Percentiles rank a stretch among this genome's conserved stretches.
Conservation (phyloP, 1,284 basidiomycete species). For the Abortiporus biennis region DNA sequence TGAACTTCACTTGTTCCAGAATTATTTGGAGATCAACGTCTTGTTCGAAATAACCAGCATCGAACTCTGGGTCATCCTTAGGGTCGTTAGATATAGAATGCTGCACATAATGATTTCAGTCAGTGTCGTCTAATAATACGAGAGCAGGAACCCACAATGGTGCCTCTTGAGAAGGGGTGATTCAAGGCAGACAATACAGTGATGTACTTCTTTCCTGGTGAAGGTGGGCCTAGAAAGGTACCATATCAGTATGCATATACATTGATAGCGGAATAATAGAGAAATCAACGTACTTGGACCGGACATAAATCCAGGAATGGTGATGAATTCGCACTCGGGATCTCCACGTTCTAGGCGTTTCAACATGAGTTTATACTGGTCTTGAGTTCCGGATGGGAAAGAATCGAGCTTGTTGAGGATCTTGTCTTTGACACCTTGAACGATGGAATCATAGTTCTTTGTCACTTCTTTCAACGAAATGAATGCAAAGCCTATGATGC, state of each 20-base stretch:
- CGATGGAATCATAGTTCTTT: constrained; percentile 12
- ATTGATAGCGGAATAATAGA: not conserved
- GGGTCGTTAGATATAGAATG: constrained; percentile 36
- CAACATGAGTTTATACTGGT: constrained; percentile 26
- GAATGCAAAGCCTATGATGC: constrained; percentile 17
- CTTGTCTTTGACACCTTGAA: constrained; percentile 13
- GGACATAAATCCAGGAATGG: constrained; percentile 16
- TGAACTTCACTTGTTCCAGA: constrained; percentile 44
- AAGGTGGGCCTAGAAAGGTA: constrained; percentile 14
- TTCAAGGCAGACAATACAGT: constrained; percentile 24
- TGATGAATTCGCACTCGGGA: constrained; percentile 24
- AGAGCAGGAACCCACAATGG: constrained; percentile 25
- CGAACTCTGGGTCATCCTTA: constrained; percentile 32
- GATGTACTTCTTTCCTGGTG: constrained; percentile 20
- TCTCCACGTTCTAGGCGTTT: constrained; percentile 17
- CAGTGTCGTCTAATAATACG: not conserved
- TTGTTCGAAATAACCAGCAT: constrained; percentile 44
- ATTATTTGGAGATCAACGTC: constrained; percentile 38
- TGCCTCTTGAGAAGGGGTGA: constrained; percentile 24
- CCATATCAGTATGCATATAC: not conserved
- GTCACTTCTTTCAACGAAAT: constrained; percentile 15
- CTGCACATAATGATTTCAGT: constrained; percentile 12
- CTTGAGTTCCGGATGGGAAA: constrained; percentile 15
- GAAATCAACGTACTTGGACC: not conserved
- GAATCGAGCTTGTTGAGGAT: constrained; percentile 13